These are phyloP conservation scores for Cercis canadensis DNA, from an alignment of 306 rosid genomes.

Conservation along the genomic window DNA sequence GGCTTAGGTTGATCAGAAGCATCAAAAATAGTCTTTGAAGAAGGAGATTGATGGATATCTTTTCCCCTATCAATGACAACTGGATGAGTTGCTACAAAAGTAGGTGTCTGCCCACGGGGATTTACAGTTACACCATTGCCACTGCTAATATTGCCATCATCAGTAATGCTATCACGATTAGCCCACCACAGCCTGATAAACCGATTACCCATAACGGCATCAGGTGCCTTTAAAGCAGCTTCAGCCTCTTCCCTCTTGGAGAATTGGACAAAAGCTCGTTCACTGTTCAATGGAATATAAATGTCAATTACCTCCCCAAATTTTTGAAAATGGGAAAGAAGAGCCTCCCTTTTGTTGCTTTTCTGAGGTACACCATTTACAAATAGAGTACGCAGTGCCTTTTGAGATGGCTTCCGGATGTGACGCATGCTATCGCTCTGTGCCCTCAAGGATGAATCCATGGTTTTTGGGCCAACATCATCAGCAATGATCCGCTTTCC, in stretches of 20 bases:
- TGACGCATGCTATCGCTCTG: slow-evolving; percentile 57
- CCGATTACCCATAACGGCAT: slow-evolving; percentile 99
- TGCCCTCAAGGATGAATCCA: slow-evolving; percentile 58
- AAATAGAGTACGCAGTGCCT: slow-evolving; percentile 88
- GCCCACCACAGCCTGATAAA: slow-evolving; percentile 99
- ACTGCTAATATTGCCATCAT: slow-evolving; percentile 54
- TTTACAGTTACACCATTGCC: slow-evolving; percentile 57
- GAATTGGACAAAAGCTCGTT: slow-evolving; percentile 95
- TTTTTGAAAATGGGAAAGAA: slow-evolving; percentile 88
- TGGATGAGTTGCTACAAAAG: slow-evolving; percentile 55
- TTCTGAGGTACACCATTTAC: slow-evolving; percentile 86
- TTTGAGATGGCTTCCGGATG: slow-evolving; percentile 78
- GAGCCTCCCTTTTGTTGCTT: slow-evolving; percentile 77
- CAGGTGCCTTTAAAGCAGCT: slow-evolving; percentile 93
- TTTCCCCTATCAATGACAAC: slow-evolving; percentile 57
- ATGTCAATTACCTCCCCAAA: slow-evolving; percentile 92
- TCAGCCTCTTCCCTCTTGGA: slow-evolving; percentile 99
- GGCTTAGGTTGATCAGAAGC: slow-evolving; percentile 61
- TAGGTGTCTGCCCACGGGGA: slow-evolving; percentile 58
- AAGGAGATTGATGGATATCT: slow-evolving; percentile 61
- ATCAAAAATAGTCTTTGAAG: slow-evolving; percentile 64
- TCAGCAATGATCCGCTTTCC: slow-evolving; percentile 64
- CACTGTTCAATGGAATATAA: slow-evolving; percentile 82
- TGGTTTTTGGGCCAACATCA: slow-evolving; percentile 57
- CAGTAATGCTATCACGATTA: slow-evolving; percentile 93